Conservation (phyloP, 1,284 basidiomycete genomes). For the Cutaneotrichosporon spelunceum region DNA sequence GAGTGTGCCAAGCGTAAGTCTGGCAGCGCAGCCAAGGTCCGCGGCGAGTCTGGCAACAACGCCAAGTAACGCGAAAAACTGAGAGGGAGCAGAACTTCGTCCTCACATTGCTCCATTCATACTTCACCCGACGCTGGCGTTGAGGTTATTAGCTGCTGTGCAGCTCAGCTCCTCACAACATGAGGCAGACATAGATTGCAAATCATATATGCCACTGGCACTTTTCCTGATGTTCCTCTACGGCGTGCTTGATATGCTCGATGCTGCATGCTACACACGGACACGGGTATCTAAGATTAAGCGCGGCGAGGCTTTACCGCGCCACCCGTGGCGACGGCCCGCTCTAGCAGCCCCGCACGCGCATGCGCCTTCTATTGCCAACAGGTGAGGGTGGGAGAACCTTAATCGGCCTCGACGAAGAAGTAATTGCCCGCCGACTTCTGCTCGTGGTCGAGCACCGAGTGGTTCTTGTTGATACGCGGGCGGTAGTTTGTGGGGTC, state of each 20-base stretch:
- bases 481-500: constrained; percentile 89
- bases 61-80: background rate
- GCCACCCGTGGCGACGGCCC: constrained; percentile 5
- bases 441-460: constrained; percentile 70
- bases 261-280: constrained; percentile 7
- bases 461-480: constrained; percentile 88
- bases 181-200: background rate
- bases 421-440: constrained; percentile 56
- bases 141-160: background rate
- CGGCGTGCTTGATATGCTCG: background rate
- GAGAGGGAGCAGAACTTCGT: background rate
- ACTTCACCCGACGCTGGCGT: background rate
- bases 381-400: background rate
- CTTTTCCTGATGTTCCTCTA: background rate
- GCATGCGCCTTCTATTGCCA: constrained; percentile 5
- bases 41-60: background rate
- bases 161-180: background rate
- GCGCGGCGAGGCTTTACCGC: constrained; percentile 1
- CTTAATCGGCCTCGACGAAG: constrained; percentile 36
- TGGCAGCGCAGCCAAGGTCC: background rate
- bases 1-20: constrained; percentile 1
- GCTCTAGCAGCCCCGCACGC: constrained; percentile 6
- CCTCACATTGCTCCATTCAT: background rate
- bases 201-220: background rate
- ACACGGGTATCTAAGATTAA: constrained; percentile 8